Conservation (phyloP, 2,329 filamentous ascomycete species). For the Penicillium sp. region DNA sequence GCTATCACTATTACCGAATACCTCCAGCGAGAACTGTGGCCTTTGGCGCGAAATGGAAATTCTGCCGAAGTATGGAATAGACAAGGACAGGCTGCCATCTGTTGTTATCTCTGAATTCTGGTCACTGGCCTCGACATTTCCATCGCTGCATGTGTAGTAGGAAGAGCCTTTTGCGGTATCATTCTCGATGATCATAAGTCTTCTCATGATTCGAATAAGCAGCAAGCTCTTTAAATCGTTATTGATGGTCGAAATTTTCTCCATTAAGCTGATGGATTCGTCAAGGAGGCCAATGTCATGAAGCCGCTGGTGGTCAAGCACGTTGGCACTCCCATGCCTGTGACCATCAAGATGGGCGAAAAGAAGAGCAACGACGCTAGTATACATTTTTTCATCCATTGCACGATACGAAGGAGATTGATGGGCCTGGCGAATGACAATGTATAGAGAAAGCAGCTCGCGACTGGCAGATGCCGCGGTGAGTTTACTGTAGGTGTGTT, state of each 20-base stretch:
- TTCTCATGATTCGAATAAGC: neutral
- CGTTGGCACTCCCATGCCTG: conserved; percentile 1
- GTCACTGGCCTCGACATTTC: neutral
- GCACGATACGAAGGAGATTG: conserved; percentile 22
- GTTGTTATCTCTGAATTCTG: neutral
- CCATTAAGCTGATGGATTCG: conserved; percentile 11
- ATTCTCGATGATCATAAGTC: conserved; percentile 13
- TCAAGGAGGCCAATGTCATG: conserved; percentile 10
- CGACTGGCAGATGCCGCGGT: conserved; percentile 22
- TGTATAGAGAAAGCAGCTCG: conserved; percentile 22
- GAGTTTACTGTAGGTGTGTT: conserved; percentile 21
- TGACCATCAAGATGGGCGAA: conserved; percentile 25
- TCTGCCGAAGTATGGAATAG: conserved; percentile 16
- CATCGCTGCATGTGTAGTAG: neutral
- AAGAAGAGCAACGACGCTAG: conserved; percentile 19
- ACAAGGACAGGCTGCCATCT: conserved; percentile 1
- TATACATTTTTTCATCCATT: conserved; percentile 25
- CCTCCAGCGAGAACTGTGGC: neutral
- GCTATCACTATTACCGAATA: neutral
- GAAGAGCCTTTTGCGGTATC: conserved; percentile 13
- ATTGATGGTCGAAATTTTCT: conserved; percentile 4
- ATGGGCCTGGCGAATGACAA: conserved; percentile 19
- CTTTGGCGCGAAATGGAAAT: conserved; percentile 3
- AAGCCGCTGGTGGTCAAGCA: conserved; percentile 15
- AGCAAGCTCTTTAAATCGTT: conserved; percentile 1